These are phyloP conservation scores for Lachnellula willkommii DNA, from an alignment of 2,329 filamentous ascomycete species.

Conservation along the genomic window DNA sequence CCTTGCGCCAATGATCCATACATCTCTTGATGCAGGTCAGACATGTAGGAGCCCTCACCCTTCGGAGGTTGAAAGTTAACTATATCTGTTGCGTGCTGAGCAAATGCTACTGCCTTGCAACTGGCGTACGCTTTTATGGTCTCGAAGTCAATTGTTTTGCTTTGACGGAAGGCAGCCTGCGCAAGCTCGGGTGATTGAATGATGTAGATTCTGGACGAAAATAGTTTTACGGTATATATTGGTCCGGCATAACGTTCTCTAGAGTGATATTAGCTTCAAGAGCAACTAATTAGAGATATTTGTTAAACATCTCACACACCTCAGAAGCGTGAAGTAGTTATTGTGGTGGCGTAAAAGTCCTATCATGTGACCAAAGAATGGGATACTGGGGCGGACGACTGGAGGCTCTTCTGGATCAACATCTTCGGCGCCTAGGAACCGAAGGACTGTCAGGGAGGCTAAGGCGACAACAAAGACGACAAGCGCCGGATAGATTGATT, in stretches of 20 bases:
- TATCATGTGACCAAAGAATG: conserved; percentile 14
- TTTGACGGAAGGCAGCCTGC: conserved; percentile 34
- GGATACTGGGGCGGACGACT: conserved; percentile 7
- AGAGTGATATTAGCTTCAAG: neutral
- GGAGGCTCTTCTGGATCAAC: conserved; percentile 6
- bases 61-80: neutral
- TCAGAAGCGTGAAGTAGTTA: conserved; percentile 7
- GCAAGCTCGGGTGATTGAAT: conserved; percentile 38
- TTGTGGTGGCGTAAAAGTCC: conserved; percentile 11
- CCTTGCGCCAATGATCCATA: conserved; percentile 9
- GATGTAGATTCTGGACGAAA: conserved; percentile 40
- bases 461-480: too few relatives aligned
- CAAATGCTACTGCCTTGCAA: conserved; percentile 6
- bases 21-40: conserved; percentile 6
- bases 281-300: too few relatives aligned
- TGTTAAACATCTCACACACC: neutral
- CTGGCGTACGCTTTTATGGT: conserved; percentile 2
- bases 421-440: neutral
- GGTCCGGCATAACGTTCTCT: conserved; percentile 6
- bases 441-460: neutral
- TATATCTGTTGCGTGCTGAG: conserved; percentile 5
- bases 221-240: conserved; percentile 42
- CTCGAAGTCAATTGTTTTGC: conserved; percentile 38
- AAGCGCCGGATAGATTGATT: too few relatives aligned
- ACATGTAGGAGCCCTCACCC: conserved; percentile 7